Evolutionary conservation across 441 rosid genomes (phyloP).

Genomic region (Populus hybrid): DNA sequence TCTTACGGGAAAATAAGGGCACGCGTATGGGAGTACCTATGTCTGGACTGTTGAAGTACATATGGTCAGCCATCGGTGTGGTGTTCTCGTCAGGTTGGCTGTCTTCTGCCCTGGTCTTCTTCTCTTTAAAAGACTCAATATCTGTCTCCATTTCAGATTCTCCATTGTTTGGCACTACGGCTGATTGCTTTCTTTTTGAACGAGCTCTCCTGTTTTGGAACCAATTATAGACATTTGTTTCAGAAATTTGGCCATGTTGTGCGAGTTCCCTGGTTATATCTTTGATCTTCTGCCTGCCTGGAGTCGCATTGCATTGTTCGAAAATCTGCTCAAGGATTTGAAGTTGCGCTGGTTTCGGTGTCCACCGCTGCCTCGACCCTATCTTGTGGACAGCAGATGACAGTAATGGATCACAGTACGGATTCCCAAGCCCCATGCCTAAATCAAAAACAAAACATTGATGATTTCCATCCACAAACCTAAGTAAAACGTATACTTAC

Average conservation of each 20-base stretch:
- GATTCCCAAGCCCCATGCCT: slow-evolving; percentile 47
- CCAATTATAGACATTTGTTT: slow-evolving; percentile 90
- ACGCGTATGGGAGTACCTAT: slow-evolving; percentile 34
- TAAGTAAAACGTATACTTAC: too few relatives aligned
- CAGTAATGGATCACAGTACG: slow-evolving; percentile 47
- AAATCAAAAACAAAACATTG: background rate
- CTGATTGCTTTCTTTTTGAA: slow-evolving; percentile 55
- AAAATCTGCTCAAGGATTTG: slow-evolving; percentile 64
- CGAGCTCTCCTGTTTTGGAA: slow-evolving; percentile 83
- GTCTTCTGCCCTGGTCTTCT: slow-evolving; percentile 30
- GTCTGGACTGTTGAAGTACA: slow-evolving; percentile 54
- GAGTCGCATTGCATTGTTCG: slow-evolving; percentile 62
- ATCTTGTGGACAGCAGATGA: slow-evolving; percentile 45
- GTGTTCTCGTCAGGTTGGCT: slow-evolving; percentile 32
- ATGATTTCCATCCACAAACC: background rate
- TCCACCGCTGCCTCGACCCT: slow-evolving; percentile 78
- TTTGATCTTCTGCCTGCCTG: slow-evolving; percentile 56
- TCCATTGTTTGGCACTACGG: slow-evolving; percentile 16
- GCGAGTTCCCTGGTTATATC: slow-evolving; percentile 58
- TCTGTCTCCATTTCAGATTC: slow-evolving; percentile 32
- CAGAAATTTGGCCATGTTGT: slow-evolving; percentile 67
- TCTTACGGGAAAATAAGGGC: background rate
- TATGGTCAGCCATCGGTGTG: slow-evolving; percentile 25
- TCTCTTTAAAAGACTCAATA: slow-evolving; percentile 26
- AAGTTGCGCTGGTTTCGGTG: slow-evolving; percentile 66